Evolutionary conservation across 2,329 filamentous ascomycete genomes (phyloP), one percentile per base, ranked within the genome.

Genomic region (Phaeophleospora eucalypticola): DNA sequence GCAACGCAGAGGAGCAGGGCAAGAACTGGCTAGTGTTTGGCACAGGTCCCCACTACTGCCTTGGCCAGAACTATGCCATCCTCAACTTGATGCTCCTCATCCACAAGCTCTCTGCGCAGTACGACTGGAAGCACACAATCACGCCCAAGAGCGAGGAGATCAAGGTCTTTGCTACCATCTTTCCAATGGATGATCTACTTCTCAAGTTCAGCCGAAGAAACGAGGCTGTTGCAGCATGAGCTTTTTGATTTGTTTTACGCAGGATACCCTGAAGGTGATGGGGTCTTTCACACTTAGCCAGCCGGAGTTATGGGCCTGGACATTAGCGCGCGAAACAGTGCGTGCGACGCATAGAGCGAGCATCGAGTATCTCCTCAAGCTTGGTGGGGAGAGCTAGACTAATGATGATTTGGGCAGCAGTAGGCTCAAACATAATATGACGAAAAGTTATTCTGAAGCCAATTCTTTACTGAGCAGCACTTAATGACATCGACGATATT

Each of bases 21-120:
- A 97, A 96, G 84, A 98, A 97, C 76, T 97, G 84, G 77, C 79
- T 98, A 42, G 90, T 97, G 15, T 97, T 98, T 61, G 93, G 93
- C 62, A 90, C 87, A 15, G 93, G 93, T 6, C 88, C 93, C 60
- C 93, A 97, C 72, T 95, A 97, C 76, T 98, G 93, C 69, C 78
- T 97, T 29, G 93, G 91, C 43, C 91, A 97, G 74, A 84, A 84
- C 36, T 98, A 96, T 64, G 93, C 89, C 7, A 84, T 88, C 68
- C 76, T 89, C 51, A 95, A 95, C 70, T 74, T 98, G 60, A 91
- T 87, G 64, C 76, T 97, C 34, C 51, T 65, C 41, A 43, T 65
- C 49, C 62, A 65, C 56, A 64, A 64, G 54, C 44, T 65, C 39
- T 51, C 49, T 36, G 51, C 53, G 16, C 56, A 60, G 41, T 59